Evolutionary conservation across 2,329 filamentous ascomycete genomes (phyloP).

Genomic region (Boeremia lycopersici): DNA sequence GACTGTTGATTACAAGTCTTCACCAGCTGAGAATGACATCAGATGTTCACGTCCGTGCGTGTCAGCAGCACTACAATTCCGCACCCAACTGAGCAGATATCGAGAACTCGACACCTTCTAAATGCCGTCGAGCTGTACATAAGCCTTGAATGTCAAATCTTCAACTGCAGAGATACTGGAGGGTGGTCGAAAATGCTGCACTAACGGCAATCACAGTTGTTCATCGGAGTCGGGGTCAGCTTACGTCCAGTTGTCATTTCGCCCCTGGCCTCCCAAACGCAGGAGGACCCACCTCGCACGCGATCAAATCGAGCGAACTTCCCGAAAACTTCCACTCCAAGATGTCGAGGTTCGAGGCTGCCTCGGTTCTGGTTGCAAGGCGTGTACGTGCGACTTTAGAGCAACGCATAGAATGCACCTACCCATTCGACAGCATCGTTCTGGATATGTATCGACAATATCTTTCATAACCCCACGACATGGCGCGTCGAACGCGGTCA

Average conservation of each 20-base stretch:
- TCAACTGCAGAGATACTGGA: no score
- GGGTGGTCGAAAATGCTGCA: neutral
- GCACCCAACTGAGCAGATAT: neutral
- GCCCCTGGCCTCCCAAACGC: neutral
- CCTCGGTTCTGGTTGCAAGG: neutral
- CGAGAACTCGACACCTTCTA: neutral
- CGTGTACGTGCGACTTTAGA: neutral
- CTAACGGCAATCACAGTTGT: neutral
- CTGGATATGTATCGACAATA: neutral
- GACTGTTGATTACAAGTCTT: neutral
- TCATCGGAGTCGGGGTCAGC: slow-evolving; percentile 10
- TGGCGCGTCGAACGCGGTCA: neutral
- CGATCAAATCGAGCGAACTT: neutral
- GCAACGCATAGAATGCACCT: no score
- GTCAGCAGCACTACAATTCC: neutral
- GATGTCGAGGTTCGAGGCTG: neutral
- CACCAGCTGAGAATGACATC: slow-evolving; percentile 2
- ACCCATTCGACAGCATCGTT: no score
- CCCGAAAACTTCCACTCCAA: neutral
- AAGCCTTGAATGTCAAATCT: no score
- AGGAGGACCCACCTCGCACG: neutral
- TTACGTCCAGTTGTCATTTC: slow-evolving; percentile 3
- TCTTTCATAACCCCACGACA: neutral
- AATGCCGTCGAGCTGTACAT: neutral
- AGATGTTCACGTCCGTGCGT: slow-evolving; percentile 4